Conservation (phyloP, 148 eudicot genomes). For the Rhododendron simsii region DNA sequence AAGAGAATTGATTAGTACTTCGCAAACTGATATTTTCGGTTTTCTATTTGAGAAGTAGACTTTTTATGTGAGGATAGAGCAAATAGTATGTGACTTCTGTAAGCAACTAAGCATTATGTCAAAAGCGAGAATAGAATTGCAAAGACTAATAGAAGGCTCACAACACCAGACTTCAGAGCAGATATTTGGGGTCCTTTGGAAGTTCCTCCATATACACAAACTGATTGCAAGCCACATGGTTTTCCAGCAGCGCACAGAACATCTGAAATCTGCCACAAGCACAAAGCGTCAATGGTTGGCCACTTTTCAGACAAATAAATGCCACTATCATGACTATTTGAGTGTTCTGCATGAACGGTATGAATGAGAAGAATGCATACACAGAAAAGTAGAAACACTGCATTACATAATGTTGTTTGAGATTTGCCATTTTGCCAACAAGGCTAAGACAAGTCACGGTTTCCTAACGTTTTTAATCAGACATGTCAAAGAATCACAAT, state of each 20-base stretch:
- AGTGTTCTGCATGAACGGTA: background rate
- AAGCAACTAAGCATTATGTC: background rate
- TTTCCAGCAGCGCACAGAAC: constrained; percentile 79
- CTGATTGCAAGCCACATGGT: constrained; percentile 62
- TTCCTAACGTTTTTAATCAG: background rate
- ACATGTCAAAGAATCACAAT: background rate
- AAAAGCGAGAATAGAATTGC: background rate
- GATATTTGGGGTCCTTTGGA: constrained; percentile 83
- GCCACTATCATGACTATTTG: background rate
- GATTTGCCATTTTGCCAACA: background rate
- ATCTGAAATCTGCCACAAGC: constrained; percentile 70
- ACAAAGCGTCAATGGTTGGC: background rate
- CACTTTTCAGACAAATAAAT: background rate
- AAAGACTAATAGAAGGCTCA: constrained; percentile 29
- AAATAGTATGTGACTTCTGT: background rate
- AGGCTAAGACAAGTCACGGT: background rate
- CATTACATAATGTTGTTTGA: background rate
- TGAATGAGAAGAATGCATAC: background rate
- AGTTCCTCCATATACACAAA: constrained; percentile 94
- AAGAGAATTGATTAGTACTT: background rate
- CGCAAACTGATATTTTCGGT: background rate
- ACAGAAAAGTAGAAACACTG: background rate
- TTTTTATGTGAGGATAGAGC: background rate
- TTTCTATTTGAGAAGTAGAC: background rate
- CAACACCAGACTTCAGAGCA: constrained; percentile 87